These are phyloP conservation scores for Aspergillus proliferans DNA, from an alignment of 2,329 filamentous ascomycete genomes.

Conservation along the genomic window DNA sequence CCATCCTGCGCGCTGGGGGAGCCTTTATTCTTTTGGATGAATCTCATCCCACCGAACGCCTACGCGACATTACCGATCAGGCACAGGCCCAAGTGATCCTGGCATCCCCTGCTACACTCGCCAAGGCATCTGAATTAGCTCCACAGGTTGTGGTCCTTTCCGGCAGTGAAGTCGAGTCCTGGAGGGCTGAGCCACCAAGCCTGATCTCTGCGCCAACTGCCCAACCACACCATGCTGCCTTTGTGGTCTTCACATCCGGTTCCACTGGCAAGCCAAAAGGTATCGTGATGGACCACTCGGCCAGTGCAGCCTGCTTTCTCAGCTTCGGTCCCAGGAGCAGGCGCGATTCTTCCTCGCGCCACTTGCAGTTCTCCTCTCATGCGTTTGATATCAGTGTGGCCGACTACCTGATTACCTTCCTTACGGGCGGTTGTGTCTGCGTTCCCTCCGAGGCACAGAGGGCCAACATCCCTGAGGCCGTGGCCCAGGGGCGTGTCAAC, in stretches of 20 bases:
- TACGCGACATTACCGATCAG: not conserved
- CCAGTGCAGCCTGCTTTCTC: too few species aligned
- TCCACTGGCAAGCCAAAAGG: conserved; percentile 49
- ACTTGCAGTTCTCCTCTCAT: conserved; percentile 47
- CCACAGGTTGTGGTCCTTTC: not conserved
- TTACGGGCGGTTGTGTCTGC: conserved; percentile 50
- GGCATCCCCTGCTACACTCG: not conserved
- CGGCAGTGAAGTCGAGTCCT: not conserved
- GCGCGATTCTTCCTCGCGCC: too few species aligned
- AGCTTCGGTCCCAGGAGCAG: too few species aligned
- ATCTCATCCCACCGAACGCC: not conserved
- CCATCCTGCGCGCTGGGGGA: not conserved
- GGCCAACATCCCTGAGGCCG: conserved; percentile 40
- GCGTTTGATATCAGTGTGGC: conserved; percentile 45
- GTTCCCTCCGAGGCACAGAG: conserved; percentile 43
- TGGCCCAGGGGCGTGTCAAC: conserved; percentile 44
- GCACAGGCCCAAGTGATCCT: not conserved
- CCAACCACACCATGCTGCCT: conserved; percentile 20
- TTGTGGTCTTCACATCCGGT: conserved; percentile 50
- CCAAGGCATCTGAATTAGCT: not conserved
- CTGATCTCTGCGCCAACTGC: not conserved
- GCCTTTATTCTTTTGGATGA: not conserved
- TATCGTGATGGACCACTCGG: conserved; percentile 51
- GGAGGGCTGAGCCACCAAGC: too few species aligned
- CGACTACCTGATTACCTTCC: conserved; percentile 47